Evolutionary conservation across 192 early-diverging fungal species (phyloP).

Genomic region (Geranomyces michiganensis): DNA sequence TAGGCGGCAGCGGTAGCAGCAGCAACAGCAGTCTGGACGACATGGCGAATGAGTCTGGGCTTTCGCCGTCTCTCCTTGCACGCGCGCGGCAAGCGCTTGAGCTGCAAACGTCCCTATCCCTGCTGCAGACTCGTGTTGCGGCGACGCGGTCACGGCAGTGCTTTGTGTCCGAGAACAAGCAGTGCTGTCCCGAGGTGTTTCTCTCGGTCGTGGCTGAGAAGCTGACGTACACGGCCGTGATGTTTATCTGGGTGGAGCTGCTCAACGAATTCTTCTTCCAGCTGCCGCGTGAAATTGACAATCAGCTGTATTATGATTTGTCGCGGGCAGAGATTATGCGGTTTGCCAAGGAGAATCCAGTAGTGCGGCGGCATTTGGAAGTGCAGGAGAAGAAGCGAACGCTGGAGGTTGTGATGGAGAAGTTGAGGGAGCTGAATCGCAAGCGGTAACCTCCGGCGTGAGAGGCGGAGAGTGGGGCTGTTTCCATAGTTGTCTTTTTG

Average conservation of each 20-base stretch:
- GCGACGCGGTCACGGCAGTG: conserved; percentile 84
- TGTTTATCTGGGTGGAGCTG: conserved; percentile 98
- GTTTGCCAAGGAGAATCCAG: conserved; percentile 91
- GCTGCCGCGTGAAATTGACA: conserved; percentile 92
- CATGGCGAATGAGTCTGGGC: conserved; percentile 36
- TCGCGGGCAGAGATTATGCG: conserved; percentile 75
- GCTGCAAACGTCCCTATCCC: conserved; percentile 73
- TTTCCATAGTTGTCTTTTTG: too few species aligned
- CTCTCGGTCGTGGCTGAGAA: conserved; percentile 92
- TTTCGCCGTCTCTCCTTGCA: conserved; percentile 72
- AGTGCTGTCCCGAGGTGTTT: conserved; percentile 94
- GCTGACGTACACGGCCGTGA: conserved; percentile 89
- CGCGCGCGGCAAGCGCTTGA: conserved; percentile 79
- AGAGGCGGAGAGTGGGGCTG: too few species aligned
- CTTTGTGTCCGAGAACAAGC: conserved; percentile 75
- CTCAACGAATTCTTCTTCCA: conserved; percentile 99
- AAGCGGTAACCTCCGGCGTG: background rate
- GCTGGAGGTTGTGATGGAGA: conserved; percentile 27
- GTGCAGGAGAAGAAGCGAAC: conserved; percentile 82
- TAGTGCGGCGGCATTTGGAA: conserved; percentile 79
- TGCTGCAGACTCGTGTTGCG: conserved; percentile 78
- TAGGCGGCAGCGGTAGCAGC: conserved; percentile 55
- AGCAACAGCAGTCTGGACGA: conserved; percentile 53
- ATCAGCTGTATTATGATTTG: conserved; percentile 86
- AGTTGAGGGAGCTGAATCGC: conserved; percentile 12